Percentiles rank a stretch among this genome's conserved stretches.
These are phyloP conservation scores for Leccinum subtestaceum DNA, from an alignment of 768 basidiomycete species.

Conservation along the genomic window DNA sequence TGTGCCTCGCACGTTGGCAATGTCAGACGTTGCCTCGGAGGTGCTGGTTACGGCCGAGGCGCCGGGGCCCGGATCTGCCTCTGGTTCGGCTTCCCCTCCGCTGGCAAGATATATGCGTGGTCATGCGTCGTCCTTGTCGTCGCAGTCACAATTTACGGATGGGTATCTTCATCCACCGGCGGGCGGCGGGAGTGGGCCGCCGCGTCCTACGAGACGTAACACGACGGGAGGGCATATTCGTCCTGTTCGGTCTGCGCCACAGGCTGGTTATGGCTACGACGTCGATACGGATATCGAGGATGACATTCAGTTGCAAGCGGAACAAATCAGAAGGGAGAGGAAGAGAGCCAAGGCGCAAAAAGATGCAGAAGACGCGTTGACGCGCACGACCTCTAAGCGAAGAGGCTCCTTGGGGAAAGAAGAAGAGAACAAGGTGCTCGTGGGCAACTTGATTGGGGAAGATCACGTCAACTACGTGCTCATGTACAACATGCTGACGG, in stretches of 20 bases:
- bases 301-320: slow-evolving; percentile 85
- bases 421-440: slow-evolving; percentile 60
- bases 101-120: slow-evolving; percentile 21
- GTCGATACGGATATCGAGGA: slow-evolving; percentile 39
- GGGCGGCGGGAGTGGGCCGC: slow-evolving; percentile 18
- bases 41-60: slow-evolving; percentile 17
- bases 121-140: slow-evolving; percentile 23
- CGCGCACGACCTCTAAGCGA: slow-evolving; percentile 27
- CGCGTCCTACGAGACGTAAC: slow-evolving; percentile 58
- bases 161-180: slow-evolving; percentile 53
- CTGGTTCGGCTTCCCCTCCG: slow-evolving; percentile 17
- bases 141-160: slow-evolving; percentile 34
- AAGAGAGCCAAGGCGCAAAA: slow-evolving; percentile 69
- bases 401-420: slow-evolving; percentile 25
- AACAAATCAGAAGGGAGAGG: slow-evolving; percentile 80
- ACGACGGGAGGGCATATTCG: slow-evolving; percentile 59
- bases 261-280: slow-evolving; percentile 39
- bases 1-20: slow-evolving; percentile 9
- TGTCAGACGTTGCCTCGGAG: slow-evolving; percentile 21
- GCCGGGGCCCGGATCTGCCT: slow-evolving; percentile 14
- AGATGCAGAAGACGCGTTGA: slow-evolving; percentile 59
- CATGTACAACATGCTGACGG: slow-evolving; percentile 99
- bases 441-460: slow-evolving; percentile 97
- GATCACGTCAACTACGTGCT: slow-evolving; percentile 98
- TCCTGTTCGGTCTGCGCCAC: slow-evolving; percentile 27